Conservation (phyloP, 2,329 filamentous ascomycete genomes). For the Triangularia setosa region DNA sequence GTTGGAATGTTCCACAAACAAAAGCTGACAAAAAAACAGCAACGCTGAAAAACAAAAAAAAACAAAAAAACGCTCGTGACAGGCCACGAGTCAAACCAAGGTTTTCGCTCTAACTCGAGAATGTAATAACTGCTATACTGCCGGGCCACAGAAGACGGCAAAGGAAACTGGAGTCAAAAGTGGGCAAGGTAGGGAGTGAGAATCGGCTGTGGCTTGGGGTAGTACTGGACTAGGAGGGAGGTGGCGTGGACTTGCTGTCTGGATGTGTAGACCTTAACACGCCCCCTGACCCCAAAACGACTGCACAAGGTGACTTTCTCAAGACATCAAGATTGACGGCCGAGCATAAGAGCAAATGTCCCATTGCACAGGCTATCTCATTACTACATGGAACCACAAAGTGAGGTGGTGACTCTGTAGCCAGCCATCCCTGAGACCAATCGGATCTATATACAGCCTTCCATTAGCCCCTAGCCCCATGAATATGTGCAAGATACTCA, state of each 20-base stretch:
- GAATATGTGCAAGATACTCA: background rate
- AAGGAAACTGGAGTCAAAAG: background rate
- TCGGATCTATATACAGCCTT: background rate
- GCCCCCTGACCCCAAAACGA: background rate
- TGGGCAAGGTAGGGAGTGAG: background rate
- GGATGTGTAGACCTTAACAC: background rate
- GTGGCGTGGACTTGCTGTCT: background rate
- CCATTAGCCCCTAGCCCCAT: background rate
- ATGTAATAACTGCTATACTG: background rate
- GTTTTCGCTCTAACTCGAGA: background rate
- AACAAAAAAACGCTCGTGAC: background rate
- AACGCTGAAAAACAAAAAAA: background rate
- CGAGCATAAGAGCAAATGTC: no score
- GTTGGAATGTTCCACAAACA: background rate
- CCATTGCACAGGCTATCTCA: background rate
- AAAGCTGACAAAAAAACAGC: background rate
- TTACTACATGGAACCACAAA: background rate
- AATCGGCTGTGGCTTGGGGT: background rate
- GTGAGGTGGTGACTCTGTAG: background rate
- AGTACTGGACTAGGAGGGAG: background rate
- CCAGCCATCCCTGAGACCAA: background rate
- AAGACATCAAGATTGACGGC: no score
- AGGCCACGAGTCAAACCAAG: background rate
- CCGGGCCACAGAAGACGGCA: background rate
- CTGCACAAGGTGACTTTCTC: no score